Percentiles rank a stretch among this genome's conserved stretches.
phyloP scores from a whole-genome alignment of 208 protist genomes.

The Vickermania ingenoplastis region DNA sequence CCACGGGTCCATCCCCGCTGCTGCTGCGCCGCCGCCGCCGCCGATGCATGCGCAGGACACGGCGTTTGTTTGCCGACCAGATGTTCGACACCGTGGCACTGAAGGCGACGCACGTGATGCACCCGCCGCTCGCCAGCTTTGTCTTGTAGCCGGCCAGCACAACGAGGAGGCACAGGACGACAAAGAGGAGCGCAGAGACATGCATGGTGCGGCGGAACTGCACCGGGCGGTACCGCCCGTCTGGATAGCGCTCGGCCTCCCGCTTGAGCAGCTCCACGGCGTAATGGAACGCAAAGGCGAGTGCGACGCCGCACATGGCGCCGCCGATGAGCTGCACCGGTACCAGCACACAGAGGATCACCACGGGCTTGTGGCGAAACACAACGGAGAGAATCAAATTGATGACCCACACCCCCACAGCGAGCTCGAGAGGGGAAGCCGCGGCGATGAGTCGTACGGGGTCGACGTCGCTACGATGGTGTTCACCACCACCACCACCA shows the following conservation, averaged over 20 bases:
- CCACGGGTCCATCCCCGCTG: neutral
- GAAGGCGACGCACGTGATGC: constrained; percentile 68
- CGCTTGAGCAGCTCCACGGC: constrained; percentile 63
- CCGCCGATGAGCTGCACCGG: constrained; percentile 70
- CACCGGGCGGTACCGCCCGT: constrained; percentile 38
- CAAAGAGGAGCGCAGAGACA: constrained; percentile 46
- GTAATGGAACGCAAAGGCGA: constrained; percentile 56
- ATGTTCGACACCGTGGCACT: constrained; percentile 62
- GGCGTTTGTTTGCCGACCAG: constrained; percentile 11
- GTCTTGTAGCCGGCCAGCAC: constrained; percentile 58
- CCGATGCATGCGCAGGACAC: neutral
- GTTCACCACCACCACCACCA: constrained; percentile 19
- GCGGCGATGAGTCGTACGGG: constrained; percentile 65
- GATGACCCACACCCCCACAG: constrained; percentile 60
- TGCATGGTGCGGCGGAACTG: constrained; percentile 52
- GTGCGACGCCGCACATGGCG: constrained; percentile 32
- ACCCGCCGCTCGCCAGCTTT: constrained; percentile 55
- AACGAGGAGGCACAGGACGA: constrained; percentile 35
- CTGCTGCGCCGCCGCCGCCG: neutral
- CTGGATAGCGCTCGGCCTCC: constrained; percentile 58
- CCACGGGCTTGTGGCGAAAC: constrained; percentile 45
- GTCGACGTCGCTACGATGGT: neutral
- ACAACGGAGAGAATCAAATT: constrained; percentile 75
- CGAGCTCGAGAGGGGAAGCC: constrained; percentile 60
- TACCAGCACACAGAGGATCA: constrained; percentile 40